phyloP scores from a whole-genome alignment of 202 grass and related monocot species.

The Zizania palustris region DNA sequence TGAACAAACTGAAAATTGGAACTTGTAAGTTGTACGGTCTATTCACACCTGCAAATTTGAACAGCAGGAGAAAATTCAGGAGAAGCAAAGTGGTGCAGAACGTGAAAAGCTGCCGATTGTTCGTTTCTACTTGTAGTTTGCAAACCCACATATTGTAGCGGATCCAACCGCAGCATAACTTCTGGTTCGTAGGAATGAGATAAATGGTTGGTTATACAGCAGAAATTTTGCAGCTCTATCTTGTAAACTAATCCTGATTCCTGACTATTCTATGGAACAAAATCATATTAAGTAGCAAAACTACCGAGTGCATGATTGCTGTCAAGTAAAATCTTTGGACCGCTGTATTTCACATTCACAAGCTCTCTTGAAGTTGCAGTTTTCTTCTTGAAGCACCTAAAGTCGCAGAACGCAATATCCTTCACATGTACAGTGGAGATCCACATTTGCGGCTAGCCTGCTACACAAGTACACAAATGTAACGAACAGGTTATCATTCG shows the following conservation, averaged over 20 bases:
- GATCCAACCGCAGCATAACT: slow-evolving; percentile 2
- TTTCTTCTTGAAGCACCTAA: slow-evolving; percentile 25
- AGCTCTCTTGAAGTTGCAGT: slow-evolving; percentile 31
- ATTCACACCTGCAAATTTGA: slow-evolving; percentile 5
- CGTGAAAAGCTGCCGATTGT: neutral
- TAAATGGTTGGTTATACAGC: slow-evolving; percentile 16
- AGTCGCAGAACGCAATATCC: slow-evolving; percentile 3
- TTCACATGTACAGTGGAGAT: neutral
- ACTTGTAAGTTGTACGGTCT: slow-evolving; percentile 1
- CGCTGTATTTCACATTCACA: slow-evolving; percentile 37
- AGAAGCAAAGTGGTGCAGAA: neutral
- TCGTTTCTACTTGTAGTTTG: neutral
- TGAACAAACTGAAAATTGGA: slow-evolving; percentile 2
- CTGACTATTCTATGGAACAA: slow-evolving; percentile 24
- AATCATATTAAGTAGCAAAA: slow-evolving; percentile 4
- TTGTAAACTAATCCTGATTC: slow-evolving; percentile 22
- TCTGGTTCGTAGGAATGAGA: neutral
- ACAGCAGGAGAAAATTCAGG: neutral
- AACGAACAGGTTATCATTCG: neutral
- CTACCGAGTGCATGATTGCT: neutral
- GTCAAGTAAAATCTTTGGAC: slow-evolving; percentile 23
- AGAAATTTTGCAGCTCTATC: neutral
- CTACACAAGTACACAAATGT: neutral
- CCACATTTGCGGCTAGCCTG: slow-evolving; percentile 14
- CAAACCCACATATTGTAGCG: neutral